These are phyloP conservation scores for Coniella vitis DNA, from an alignment of 2,329 filamentous ascomycete species.

Conservation along the genomic window DNA sequence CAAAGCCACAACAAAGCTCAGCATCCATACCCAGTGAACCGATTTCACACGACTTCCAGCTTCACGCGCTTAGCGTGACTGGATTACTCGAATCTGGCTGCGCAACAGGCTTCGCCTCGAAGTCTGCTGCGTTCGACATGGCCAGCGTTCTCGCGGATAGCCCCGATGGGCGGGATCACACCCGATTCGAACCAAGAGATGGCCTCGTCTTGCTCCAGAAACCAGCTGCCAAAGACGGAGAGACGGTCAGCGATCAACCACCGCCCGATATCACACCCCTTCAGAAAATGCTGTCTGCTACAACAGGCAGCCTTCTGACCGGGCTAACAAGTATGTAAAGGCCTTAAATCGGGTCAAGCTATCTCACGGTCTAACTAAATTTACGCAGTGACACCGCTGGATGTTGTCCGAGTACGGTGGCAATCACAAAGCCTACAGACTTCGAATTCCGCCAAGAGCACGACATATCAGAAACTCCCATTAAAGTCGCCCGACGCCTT, in stretches of 20 bases:
- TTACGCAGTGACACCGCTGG: conserved; percentile 76
- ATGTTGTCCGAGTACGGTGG: conserved; percentile 90
- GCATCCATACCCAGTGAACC: not conserved
- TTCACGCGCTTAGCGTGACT: conserved; percentile 14
- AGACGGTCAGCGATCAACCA: conserved; percentile 20
- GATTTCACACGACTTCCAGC: conserved; percentile 2
- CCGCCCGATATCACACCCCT: conserved; percentile 61
- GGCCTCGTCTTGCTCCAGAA: conserved; percentile 26
- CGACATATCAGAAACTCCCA: conserved; percentile 50
- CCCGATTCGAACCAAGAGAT: conserved; percentile 30
- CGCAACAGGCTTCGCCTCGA: not conserved
- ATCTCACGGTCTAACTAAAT: conserved; percentile 8
- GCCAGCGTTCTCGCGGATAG: conserved; percentile 13
- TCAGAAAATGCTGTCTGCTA: conserved; percentile 94
- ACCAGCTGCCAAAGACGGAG: conserved; percentile 26
- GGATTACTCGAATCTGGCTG: not conserved
- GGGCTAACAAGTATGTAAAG: conserved; percentile 68
- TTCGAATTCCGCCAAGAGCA: conserved; percentile 36
- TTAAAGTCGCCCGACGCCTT: conserved; percentile 57
- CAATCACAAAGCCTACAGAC: conserved; percentile 64
- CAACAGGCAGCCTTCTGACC: conserved; percentile 82
- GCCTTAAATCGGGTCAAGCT: not conserved
- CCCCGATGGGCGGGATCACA: conserved; percentile 29
- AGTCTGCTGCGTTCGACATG: conserved; percentile 8
- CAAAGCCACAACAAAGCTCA: not conserved